A percentile compares a stretch with the other conserved stretches of the same genome.
phyloP scores from a whole-genome alignment of 1,139 yeast species.

The Magnusiomyces magnusii region DNA sequence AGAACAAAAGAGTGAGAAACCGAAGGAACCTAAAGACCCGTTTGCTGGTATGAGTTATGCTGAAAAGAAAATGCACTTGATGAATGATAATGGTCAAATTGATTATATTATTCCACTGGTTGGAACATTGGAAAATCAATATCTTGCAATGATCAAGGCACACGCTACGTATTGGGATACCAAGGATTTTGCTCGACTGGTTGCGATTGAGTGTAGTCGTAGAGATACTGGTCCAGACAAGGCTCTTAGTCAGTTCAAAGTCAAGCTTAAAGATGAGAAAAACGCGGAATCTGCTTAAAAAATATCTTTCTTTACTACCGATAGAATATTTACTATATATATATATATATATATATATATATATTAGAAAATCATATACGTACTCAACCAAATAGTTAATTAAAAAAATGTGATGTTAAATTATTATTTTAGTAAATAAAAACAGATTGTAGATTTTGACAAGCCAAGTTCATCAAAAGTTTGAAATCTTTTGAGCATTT shows the following conservation, averaged over 20 bases:
- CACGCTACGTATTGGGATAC: slow-evolving; percentile 39
- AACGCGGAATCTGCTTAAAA: not conserved
- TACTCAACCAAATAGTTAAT: too few relatives aligned
- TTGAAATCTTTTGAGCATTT: too few relatives aligned
- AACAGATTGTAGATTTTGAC: too few relatives aligned
- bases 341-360: too few relatives aligned
- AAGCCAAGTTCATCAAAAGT: too few relatives aligned
- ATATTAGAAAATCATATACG: too few relatives aligned
- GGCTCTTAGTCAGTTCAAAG: slow-evolving; percentile 17
- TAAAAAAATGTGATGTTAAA: too few relatives aligned
- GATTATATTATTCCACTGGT: slow-evolving; percentile 36
- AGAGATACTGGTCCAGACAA: slow-evolving; percentile 20
- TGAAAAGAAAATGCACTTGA: slow-evolving; percentile 26
- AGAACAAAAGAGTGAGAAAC: slow-evolving; percentile 14
- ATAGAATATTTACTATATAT: too few relatives aligned
- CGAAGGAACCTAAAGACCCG: slow-evolving; percentile 19
- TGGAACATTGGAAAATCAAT: slow-evolving; percentile 35
- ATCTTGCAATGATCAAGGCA: slow-evolving; percentile 37
- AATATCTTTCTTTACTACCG: too few relatives aligned
- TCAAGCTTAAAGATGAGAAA: slow-evolving; percentile 1
- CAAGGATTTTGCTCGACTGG: slow-evolving; percentile 36
- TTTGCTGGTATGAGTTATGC: slow-evolving; percentile 23
- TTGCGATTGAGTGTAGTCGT: slow-evolving; percentile 35
- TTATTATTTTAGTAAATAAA: too few relatives aligned
- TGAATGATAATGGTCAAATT: slow-evolving; percentile 39